Conservation (phyloP, 352 stramenopile species). For the Globisporangium mamillatum region DNA sequence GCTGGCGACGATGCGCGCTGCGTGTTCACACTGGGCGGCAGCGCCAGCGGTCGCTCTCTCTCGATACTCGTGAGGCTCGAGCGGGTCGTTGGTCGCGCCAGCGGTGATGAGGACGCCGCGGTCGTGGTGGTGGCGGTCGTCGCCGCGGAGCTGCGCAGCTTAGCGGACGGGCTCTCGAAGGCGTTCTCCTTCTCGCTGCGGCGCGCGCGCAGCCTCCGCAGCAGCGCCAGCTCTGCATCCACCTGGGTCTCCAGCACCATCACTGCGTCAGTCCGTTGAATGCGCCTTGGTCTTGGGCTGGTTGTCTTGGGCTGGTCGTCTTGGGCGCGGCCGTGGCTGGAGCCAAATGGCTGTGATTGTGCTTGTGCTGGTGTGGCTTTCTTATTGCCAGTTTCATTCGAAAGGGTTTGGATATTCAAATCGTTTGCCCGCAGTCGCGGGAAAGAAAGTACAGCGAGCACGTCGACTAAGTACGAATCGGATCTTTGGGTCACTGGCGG, state of each 20-base stretch:
- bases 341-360: background rate
- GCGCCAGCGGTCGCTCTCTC: background rate
- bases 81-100: background rate
- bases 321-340: no score
- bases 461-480: background rate
- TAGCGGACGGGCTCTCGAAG: slow-evolving; percentile 16
- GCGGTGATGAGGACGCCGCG: background rate
- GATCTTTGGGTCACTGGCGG: background rate
- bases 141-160: slow-evolving; percentile 11
- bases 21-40: slow-evolving; percentile 16
- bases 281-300: background rate
- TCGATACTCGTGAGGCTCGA: slow-evolving; percentile 7
- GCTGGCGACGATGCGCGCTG: slow-evolving; percentile 8
- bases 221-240: slow-evolving; percentile 17
- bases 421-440: background rate
- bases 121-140: slow-evolving; percentile 9
- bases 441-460: slow-evolving; percentile 10
- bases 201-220: slow-evolving; percentile 17
- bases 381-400: background rate
- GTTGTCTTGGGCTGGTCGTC: background rate
- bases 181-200: slow-evolving; percentile 23
- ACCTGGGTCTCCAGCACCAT: slow-evolving; percentile 17
- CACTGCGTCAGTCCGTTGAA: background rate
- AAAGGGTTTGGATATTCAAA: slow-evolving; percentile 22
- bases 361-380: background rate